A percentile compares a stretch with the other conserved stretches of the same genome.
Evolutionary conservation across 176 grass and related monocot genomes (phyloP).

Genomic region (Triticum aestivum): DNA sequence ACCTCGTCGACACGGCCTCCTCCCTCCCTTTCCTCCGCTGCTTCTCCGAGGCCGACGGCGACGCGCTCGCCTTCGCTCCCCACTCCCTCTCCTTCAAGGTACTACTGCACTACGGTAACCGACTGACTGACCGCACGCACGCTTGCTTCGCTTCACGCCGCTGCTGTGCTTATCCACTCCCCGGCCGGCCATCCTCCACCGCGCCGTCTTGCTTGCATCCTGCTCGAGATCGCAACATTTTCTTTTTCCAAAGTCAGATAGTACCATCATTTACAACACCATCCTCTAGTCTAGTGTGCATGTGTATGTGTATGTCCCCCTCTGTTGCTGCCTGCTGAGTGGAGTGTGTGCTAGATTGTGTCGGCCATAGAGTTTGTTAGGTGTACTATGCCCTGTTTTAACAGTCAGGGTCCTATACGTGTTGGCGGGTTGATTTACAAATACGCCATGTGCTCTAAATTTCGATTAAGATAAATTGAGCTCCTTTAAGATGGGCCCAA

Average conservation of each 20-base stretch:
- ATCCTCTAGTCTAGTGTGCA: too few relatives aligned
- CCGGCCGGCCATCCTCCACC: background rate
- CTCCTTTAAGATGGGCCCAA: too few relatives aligned
- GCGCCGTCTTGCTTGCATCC: background rate
- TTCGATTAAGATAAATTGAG: background rate
- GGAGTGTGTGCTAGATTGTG: background rate
- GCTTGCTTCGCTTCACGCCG: background rate
- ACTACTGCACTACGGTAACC: background rate
- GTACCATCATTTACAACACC: too few relatives aligned
- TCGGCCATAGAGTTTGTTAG: background rate
- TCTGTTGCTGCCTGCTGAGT: background rate
- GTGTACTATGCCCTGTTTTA: background rate
- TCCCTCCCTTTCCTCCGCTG: slow-evolving; percentile 76
- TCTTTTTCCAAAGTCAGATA: background rate
- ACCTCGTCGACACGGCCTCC: slow-evolving; percentile 50
- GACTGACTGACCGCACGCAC: background rate
- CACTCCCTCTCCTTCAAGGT: slow-evolving; percentile 97
- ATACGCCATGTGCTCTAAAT: background rate
- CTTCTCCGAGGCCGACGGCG: slow-evolving; percentile 88
- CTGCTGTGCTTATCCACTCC: background rate
- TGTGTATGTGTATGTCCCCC: too few relatives aligned
- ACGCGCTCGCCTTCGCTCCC: slow-evolving; percentile 68
- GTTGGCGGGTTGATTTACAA: background rate
- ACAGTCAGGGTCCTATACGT: background rate
- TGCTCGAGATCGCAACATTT: background rate